Base-by-base conservation (phyloP, 1,139 yeast species). In the Geotrichum bryndzae region DNA sequence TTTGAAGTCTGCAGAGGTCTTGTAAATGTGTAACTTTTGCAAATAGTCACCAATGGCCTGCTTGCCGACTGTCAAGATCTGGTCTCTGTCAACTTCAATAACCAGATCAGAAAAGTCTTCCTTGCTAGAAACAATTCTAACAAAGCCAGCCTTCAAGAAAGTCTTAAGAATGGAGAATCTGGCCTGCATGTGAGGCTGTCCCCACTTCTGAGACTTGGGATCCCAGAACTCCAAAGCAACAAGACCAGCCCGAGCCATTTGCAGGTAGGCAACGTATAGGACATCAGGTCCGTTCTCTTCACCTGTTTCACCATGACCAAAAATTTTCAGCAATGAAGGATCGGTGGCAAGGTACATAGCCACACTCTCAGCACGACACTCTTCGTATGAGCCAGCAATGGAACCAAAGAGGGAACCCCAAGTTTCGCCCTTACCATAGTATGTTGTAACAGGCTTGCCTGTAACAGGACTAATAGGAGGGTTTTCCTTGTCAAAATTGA, bases 151-250 rank as follows among this genome's bases (percentile, higher is more conserved):
- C 61, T 84, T 79, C 69, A 87, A 77, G 71, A 89, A 85, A 38
- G 86, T 82, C 76, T 88, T 88, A 80, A 89, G 80, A 68, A 90
- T 90, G 50, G 94, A 89, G 74, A 83, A 90, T 72, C 97, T 80
- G 6, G 96, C 96, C 77, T 90, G 96, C 91, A 90, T 89, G 73
- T 90, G 97, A n/a, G 96, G 86, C 76, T 90, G 97, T 46, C 96
- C 96, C 96, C 96, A 90, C 74, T 89, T 89, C 65, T 80, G 77
- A 48, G 90, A 80, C 55, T 77, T 74, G 53, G 96, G 96, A 73
- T 90, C 96, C 90, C 95, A 90, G 74, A 82, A 88, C 73, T 90
- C 96, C 70, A 90, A 79, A 1, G 88, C 92, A 53, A 87, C 71
- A 60, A 90, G 78, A 66, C 96, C 96, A 5, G 96, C 96, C 69